These are phyloP conservation scores for Bipolaris bicolor DNA, from an alignment of 2,329 filamentous ascomycete genomes.

Conservation along the genomic window DNA sequence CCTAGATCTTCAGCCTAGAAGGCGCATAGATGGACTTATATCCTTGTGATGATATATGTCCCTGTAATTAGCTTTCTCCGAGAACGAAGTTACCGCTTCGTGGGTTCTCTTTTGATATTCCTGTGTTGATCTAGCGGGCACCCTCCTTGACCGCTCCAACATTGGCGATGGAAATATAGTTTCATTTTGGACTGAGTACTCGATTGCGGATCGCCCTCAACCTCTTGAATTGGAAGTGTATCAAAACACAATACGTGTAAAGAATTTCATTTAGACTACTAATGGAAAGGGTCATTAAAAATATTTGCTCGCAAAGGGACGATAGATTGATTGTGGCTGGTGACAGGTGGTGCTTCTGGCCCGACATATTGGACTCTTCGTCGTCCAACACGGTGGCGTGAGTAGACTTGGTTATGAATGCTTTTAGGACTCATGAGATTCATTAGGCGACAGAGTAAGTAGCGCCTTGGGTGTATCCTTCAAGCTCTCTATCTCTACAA, in stretches of 20 bases:
- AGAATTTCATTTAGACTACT: background rate
- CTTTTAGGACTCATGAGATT: background rate
- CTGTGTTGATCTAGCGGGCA: background rate
- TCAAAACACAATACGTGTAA: background rate
- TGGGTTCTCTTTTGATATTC: background rate
- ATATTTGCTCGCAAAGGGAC: background rate
- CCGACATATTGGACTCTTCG: background rate
- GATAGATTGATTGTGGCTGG: background rate
- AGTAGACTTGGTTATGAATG: background rate
- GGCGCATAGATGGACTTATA: too few relatives aligned
- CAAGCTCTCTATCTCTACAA: slow-evolving; percentile 1
- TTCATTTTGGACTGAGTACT: background rate
- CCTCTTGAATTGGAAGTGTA: background rate
- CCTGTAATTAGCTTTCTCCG: too few relatives aligned
- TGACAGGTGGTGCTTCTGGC: background rate
- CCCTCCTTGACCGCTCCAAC: background rate
- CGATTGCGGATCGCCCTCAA: background rate
- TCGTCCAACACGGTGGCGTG: background rate
- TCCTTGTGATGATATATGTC: too few relatives aligned
- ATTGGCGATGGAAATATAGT: background rate
- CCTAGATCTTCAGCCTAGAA: too few relatives aligned
- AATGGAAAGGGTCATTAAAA: background rate
- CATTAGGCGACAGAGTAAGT: background rate
- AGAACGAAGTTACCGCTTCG: too few relatives aligned
- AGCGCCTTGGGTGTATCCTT: background rate